Evolutionary conservation across 2,329 filamentous ascomycete genomes (phyloP).

Genomic region (Claviceps sp.): DNA sequence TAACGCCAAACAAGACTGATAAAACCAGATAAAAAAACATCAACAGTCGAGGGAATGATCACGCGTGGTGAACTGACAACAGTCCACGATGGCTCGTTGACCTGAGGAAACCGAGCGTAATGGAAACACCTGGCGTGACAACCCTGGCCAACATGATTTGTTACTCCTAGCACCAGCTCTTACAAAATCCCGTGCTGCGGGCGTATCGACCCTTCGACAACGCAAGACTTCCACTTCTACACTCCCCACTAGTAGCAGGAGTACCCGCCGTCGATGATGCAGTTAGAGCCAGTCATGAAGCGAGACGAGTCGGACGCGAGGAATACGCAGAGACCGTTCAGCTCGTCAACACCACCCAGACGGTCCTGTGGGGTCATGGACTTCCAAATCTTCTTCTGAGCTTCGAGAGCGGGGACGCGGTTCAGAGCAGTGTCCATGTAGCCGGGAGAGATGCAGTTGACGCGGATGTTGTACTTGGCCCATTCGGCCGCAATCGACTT

Average conservation of each 20-base stretch:
- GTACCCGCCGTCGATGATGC: conserved; percentile 59
- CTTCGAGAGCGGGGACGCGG: conserved; percentile 63
- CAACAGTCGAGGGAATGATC: not conserved
- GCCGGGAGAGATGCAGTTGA: conserved; percentile 73
- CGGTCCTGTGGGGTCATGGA: conserved; percentile 60
- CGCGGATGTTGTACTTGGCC: conserved; percentile 67
- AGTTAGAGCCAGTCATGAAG: conserved; percentile 69
- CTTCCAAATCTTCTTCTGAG: conserved; percentile 72
- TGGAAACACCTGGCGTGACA: not conserved
- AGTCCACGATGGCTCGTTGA: not conserved
- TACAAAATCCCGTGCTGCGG: too few species aligned
- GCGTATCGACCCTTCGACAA: too few species aligned
- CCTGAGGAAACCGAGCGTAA: not conserved
- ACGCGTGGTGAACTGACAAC: not conserved
- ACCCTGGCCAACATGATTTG: too few species aligned
- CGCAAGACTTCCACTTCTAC: too few species aligned
- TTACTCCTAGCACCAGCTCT: too few species aligned
- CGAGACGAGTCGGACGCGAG: conserved; percentile 57
- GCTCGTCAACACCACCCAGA: conserved; percentile 58
- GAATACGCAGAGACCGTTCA: conserved; percentile 67
- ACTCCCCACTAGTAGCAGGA: conserved; percentile 38
- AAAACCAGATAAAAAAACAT: not conserved
- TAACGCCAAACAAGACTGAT: not conserved
- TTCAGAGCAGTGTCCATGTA: conserved; percentile 81
- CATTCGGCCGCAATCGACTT: conserved; percentile 75